Evolutionary conservation across 2,329 filamentous ascomycete genomes (phyloP).

Genomic region (Exserohilum turcica): DNA sequence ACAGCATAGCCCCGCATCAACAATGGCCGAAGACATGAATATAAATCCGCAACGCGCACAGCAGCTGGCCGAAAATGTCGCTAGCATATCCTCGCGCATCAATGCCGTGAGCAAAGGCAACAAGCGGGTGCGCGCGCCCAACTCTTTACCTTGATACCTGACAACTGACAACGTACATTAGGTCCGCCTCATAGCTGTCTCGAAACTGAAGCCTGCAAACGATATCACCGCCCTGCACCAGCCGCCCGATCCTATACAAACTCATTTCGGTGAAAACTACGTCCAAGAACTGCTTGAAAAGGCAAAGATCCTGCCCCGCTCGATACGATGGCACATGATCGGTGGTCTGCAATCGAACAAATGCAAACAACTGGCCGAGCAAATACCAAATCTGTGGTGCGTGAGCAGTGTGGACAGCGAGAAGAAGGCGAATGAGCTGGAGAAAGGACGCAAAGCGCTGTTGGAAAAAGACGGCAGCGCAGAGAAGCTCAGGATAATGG

Average conservation of each 20-base stretch:
- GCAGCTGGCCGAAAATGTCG: conserved; percentile 53
- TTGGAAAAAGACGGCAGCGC: conserved; percentile 42
- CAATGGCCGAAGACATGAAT: conserved; percentile 47
- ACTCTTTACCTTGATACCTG: background rate
- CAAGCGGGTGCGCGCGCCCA: conserved; percentile 32
- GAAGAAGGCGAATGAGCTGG: conserved; percentile 85
- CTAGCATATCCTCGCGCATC: conserved; percentile 50
- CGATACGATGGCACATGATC: conserved; percentile 94
- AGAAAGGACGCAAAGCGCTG: conserved; percentile 73
- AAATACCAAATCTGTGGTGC: conserved; percentile 86
- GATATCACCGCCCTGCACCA: conserved; percentile 86
- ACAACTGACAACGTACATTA: conserved; percentile 40
- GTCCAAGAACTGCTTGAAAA: conserved; percentile 81
- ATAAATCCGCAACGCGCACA: conserved; percentile 53
- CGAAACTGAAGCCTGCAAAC: conserved; percentile 90
- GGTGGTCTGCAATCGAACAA: conserved; percentile 93
- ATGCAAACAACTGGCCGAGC: conserved; percentile 80
- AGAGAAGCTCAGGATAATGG: conserved; percentile 70
- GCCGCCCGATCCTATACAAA: conserved; percentile 55
- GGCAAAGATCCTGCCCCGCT: conserved; percentile 73
- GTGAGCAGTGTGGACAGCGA: conserved; percentile 86
- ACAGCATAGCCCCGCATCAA: conserved; percentile 17
- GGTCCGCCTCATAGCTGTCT: conserved; percentile 90
- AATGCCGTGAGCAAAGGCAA: conserved; percentile 44
- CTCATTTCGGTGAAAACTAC: conserved; percentile 97